Evolutionary conservation across 2,329 filamentous ascomycete species (phyloP).

Genomic region (Stagonosporopsis vannaccii): DNA sequence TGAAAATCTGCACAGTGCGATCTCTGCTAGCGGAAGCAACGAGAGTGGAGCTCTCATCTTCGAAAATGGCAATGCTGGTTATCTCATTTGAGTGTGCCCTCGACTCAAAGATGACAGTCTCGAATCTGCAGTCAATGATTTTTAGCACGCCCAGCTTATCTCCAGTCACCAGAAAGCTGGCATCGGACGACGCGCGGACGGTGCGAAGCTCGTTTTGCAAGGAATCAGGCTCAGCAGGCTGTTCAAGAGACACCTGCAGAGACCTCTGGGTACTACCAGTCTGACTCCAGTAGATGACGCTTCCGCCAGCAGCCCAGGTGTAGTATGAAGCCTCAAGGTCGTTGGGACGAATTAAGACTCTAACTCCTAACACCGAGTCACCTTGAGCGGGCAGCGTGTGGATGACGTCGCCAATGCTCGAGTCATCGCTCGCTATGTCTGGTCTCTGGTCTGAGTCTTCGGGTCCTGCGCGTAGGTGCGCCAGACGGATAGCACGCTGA

Average conservation of each 20-base stretch:
- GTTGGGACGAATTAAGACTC: slow-evolving; percentile 68
- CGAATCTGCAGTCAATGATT: slow-evolving; percentile 70
- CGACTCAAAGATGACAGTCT: slow-evolving; percentile 70
- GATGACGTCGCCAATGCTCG: slow-evolving; percentile 40
- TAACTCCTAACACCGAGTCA: slow-evolving; percentile 73
- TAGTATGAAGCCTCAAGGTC: slow-evolving; percentile 75
- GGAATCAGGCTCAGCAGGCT: slow-evolving; percentile 55
- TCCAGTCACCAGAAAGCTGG: slow-evolving; percentile 76
- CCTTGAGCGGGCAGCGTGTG: slow-evolving; percentile 64
- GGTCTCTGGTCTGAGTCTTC: not conserved
- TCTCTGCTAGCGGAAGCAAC: slow-evolving; percentile 82
- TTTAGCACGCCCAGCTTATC: slow-evolving; percentile 85
- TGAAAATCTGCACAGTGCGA: slow-evolving; percentile 91
- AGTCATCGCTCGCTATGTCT: slow-evolving; percentile 25
- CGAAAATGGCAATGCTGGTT: slow-evolving; percentile 77
- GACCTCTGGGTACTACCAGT: slow-evolving; percentile 73
- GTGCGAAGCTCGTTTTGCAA: slow-evolving; percentile 66
- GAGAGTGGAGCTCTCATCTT: slow-evolving; percentile 69
- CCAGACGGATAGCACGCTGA: slow-evolving; percentile 73
- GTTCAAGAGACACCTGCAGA: slow-evolving; percentile 74
- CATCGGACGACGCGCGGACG: slow-evolving; percentile 66
- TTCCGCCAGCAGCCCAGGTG: slow-evolving; percentile 86
- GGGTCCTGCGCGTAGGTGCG: slow-evolving; percentile 54
- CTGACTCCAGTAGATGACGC: slow-evolving; percentile 81
- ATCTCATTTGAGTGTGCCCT: slow-evolving; percentile 90